Conservation (phyloP, 2,329 filamentous ascomycete genomes). For the Fusarium luffae region DNA sequence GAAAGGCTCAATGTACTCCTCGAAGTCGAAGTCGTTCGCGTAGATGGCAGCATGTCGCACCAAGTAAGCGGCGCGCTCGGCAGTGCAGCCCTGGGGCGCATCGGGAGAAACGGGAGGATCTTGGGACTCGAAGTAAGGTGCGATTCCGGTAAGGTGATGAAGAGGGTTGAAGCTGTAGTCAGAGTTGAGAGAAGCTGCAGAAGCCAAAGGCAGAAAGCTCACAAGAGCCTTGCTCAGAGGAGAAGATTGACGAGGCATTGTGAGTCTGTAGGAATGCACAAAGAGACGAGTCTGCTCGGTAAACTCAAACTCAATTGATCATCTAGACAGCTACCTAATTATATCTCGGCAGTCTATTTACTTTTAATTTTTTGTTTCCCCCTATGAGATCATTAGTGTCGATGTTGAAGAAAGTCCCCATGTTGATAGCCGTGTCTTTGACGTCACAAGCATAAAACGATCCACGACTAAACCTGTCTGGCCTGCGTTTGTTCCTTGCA, state of each 20-base stretch:
- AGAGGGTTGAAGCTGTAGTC: constrained; percentile 64
- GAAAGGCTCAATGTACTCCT: constrained; percentile 67
- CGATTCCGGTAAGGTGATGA: constrained; percentile 65
- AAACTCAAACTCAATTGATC: background rate
- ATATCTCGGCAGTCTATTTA: constrained; percentile 2
- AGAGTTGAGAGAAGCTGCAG: constrained; percentile 53
- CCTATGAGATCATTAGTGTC: constrained; percentile 30
- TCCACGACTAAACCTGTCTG: constrained; percentile 26
- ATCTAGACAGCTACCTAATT: background rate
- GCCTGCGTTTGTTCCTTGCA: constrained; percentile 25
- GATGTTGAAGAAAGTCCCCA: background rate
- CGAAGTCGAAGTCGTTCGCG: constrained; percentile 68
- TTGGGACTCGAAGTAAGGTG: constrained; percentile 67
- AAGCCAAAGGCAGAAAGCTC: constrained; percentile 19
- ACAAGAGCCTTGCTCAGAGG: constrained; percentile 13
- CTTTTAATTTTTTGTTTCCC: background rate
- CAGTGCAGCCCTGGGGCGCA: constrained; percentile 62
- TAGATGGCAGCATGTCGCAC: constrained; percentile 70
- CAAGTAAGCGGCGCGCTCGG: constrained; percentile 64
- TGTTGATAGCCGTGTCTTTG: constrained; percentile 10
- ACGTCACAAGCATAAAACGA: constrained; percentile 28
- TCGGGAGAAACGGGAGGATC: constrained; percentile 53
- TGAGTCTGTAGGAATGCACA: background rate
- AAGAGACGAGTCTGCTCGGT: background rate
- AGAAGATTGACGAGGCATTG: constrained; percentile 23